A percentile compares a stretch with the other conserved stretches of the same genome.
Evolutionary conservation across 2,329 filamentous ascomycete species (phyloP).

Genomic region (Alternaria arborescens): DNA sequence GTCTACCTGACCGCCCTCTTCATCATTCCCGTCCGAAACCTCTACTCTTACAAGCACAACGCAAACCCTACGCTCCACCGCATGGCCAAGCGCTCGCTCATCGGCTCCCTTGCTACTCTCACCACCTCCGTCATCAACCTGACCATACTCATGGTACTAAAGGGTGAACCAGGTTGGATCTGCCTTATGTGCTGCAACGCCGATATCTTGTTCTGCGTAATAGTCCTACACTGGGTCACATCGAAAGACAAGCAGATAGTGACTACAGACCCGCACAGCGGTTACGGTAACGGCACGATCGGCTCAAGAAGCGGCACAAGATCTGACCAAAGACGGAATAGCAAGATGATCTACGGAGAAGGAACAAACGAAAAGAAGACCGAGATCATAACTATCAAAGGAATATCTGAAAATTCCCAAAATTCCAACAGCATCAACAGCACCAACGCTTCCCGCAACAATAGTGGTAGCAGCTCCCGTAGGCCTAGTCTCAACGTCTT

Average conservation of each 20-base stretch:
- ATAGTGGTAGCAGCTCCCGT: background rate
- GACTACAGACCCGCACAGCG: slow-evolving; percentile 2
- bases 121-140: slow-evolving; percentile 68
- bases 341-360: background rate
- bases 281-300: background rate
- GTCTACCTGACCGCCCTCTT: slow-evolving; percentile 71
- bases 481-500: slow-evolving; percentile 1
- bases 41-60: slow-evolving; percentile 64
- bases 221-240: slow-evolving; percentile 70
- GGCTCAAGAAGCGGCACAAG: background rate
- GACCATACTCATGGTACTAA: slow-evolving; percentile 64
- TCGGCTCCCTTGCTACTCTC: slow-evolving; percentile 66
- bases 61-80: slow-evolving; percentile 58
- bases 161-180: slow-evolving; percentile 71
- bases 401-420: background rate
- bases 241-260: slow-evolving; percentile 29
- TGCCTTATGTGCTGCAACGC: slow-evolving; percentile 63
- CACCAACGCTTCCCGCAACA: background rate
- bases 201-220: slow-evolving; percentile 46
- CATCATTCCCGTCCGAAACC: slow-evolving; percentile 65
- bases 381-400: background rate
- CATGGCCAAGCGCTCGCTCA: slow-evolving; percentile 66
- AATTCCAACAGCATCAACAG: background rate
- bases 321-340: background rate
- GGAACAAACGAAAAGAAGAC: background rate